Percentiles rank a stretch among this genome's conserved stretches.
phyloP scores from a whole-genome alignment of 257 asterid species.

The Agastache rugosa region DNA sequence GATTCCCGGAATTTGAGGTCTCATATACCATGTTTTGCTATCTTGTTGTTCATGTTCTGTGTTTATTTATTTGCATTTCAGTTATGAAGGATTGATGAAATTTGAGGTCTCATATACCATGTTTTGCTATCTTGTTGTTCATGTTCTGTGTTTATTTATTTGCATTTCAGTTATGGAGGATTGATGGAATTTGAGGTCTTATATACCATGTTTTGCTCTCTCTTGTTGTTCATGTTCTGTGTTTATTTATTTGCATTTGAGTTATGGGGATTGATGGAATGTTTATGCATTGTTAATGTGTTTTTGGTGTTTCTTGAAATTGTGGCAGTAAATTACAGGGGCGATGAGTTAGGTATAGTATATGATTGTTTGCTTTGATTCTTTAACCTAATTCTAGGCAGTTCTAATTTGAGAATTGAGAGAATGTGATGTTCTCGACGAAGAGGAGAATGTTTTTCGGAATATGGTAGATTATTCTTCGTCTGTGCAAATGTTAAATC shows the following conservation, averaged over 20 bases:
- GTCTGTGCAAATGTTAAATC: constrained; percentile 14
- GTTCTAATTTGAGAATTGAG: neutral
- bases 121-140: neutral
- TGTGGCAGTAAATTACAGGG: neutral
- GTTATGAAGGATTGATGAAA: no score
- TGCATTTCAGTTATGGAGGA: constrained; percentile 5
- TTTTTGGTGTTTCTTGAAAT: constrained; percentile 17
- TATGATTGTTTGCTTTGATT: constrained; percentile 6
- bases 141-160: neutral
- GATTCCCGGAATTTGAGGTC: constrained; percentile 64
- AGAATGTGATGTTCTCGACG: neutral
- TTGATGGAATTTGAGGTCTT: constrained; percentile 71
- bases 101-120: constrained; percentile 54
- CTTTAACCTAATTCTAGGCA: neutral
- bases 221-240: neutral
- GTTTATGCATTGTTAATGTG: neutral
- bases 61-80: neutral
- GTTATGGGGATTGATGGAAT: constrained; percentile 18
- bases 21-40: constrained; percentile 24
- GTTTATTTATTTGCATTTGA: neutral
- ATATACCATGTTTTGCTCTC: constrained; percentile 1
- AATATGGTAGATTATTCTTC: neutral
- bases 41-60: neutral
- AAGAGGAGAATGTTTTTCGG: neutral
- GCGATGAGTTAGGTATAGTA: no score